Conservation (phyloP, 78 protist species). For the Tieghemostelium lacteum region DNA sequence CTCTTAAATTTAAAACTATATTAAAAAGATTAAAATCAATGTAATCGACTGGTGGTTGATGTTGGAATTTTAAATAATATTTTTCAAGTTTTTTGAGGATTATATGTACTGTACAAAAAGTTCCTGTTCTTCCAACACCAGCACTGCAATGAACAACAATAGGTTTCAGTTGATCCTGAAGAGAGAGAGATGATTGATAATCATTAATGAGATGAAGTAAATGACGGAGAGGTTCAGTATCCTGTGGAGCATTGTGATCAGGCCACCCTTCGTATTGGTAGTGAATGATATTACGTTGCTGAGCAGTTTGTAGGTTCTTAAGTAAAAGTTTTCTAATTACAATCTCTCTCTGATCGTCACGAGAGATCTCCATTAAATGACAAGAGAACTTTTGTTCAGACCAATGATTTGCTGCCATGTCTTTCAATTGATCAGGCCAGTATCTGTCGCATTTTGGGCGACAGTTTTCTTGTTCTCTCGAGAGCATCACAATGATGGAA, state of each 20-base stretch:
- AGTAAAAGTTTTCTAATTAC: conserved; percentile 40
- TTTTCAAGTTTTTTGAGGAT: conserved; percentile 40
- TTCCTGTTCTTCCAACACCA: conserved; percentile 91
- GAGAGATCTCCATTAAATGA: neutral
- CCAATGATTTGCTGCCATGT: neutral
- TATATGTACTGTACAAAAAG: conserved; percentile 86
- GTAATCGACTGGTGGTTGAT: neutral
- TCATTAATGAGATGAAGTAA: conserved; percentile 39
- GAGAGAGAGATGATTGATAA: conserved; percentile 26
- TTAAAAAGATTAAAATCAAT: conserved; percentile 74
- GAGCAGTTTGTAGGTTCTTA: neutral
- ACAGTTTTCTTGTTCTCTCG: conserved; percentile 73
- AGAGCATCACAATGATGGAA: conserved; percentile 84
- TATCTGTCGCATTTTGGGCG: conserved; percentile 77
- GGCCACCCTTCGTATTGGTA: conserved; percentile 92
- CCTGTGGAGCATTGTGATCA: conserved; percentile 85
- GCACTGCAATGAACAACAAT: conserved; percentile 90
- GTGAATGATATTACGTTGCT: conserved; percentile 27
- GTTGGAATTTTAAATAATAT: conserved; percentile 1
- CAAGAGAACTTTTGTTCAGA: conserved; percentile 1
- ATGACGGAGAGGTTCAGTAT: conserved; percentile 62
- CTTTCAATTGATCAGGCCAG: conserved; percentile 77
- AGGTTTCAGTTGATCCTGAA: conserved; percentile 29
- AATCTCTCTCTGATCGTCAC: conserved; percentile 25
- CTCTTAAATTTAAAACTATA: conserved; percentile 66